Conservation (phyloP, 495 filamentous ascomycete genomes). For the Aspergillus sclerotiicarbonarius region DNA sequence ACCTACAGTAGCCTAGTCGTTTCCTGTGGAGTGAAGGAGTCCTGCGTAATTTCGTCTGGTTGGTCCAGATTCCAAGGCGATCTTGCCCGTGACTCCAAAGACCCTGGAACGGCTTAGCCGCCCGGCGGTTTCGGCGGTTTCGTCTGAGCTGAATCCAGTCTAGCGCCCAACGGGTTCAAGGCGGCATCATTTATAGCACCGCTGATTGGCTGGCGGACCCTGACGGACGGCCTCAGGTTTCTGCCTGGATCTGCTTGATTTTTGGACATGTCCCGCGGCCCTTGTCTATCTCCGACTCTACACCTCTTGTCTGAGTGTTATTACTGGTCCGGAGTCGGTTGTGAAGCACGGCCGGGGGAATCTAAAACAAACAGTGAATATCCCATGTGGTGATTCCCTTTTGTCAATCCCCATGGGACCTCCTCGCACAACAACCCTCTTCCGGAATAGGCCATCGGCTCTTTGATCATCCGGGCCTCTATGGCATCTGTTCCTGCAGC, state of each 20-base stretch:
- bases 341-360: no score
- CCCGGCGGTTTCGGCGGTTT: conserved; percentile 7
- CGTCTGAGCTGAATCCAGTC: not conserved
- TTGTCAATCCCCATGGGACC: conserved; percentile 15
- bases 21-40: not conserved
- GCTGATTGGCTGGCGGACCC: not conserved
- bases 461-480: conserved; percentile 11
- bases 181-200: not conserved
- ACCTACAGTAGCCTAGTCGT: not conserved
- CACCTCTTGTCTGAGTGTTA: no score
- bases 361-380: no score
- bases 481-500: conserved; percentile 37
- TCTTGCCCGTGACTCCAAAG: not conserved
- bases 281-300: no score
- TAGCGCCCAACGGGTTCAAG: not conserved
- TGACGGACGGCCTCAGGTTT: not conserved
- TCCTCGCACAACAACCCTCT: not conserved
- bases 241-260: not conserved
- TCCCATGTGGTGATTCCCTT: not conserved
- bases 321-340: no score
- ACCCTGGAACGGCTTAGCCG: conserved; percentile 1
- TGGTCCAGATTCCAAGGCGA: not conserved
- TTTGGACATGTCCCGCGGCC: no score
- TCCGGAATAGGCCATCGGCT: conserved; percentile 7
- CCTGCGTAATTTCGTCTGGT: not conserved